phyloP scores from a whole-genome alignment of 257 asterid species.

The Galeopsis tetrahit region DNA sequence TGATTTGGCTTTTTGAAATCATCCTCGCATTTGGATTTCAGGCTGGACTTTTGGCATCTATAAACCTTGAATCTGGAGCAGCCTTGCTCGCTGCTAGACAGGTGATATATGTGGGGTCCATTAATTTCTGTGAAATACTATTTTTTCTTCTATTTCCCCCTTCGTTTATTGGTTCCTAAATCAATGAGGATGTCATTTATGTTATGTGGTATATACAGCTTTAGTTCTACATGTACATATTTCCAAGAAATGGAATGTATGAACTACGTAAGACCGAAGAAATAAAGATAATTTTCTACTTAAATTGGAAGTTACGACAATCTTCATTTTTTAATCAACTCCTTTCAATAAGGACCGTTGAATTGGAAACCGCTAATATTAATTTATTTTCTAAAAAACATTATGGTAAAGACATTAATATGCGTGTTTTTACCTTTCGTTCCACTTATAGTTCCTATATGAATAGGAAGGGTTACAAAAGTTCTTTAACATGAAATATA shows the following conservation, averaged over 20 bases:
- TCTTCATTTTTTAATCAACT: too few relatives aligned
- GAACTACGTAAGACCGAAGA: too few relatives aligned
- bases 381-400: too few relatives aligned
- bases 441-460: too few relatives aligned
- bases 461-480: slow-evolving; percentile 7
- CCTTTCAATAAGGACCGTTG: too few relatives aligned
- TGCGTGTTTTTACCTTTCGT: too few relatives aligned
- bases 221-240: neutral
- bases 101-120: slow-evolving; percentile 46
- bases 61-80: slow-evolving; percentile 72
- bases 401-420: too few relatives aligned
- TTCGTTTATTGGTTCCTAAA: neutral
- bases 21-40: slow-evolving; percentile 37
- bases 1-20: slow-evolving; percentile 15
- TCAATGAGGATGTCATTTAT: neutral
- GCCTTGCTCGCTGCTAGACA: slow-evolving; percentile 83
- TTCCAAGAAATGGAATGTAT: too few relatives aligned
- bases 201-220: neutral
- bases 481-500: slow-evolving; percentile 27
- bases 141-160: neutral
- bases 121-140: neutral
- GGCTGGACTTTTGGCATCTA: slow-evolving; percentile 86
- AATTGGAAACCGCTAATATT: too few relatives aligned
- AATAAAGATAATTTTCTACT: too few relatives aligned
- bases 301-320: too few relatives aligned